phyloP scores from a whole-genome alignment of 2,329 filamentous ascomycete species.

The Colletotrichum coccodes region DNA sequence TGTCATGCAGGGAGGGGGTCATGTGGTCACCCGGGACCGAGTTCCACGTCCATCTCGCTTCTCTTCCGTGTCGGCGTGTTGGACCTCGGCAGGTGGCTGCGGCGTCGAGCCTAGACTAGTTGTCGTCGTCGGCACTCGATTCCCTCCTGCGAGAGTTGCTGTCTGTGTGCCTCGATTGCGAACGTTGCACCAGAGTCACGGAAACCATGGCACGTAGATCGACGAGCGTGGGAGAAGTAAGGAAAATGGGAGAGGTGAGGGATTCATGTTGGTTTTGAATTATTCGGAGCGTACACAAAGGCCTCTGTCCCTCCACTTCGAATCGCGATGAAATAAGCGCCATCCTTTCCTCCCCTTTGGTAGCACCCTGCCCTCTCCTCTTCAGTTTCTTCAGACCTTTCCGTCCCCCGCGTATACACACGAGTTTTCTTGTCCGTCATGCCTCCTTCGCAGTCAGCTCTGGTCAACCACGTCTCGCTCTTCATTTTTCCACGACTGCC shows the following conservation, averaged over 20 bases:
- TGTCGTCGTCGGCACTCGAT: neutral
- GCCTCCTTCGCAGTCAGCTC: neutral
- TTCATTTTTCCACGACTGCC: neutral
- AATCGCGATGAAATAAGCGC: too few species aligned
- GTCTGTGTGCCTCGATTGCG: too few species aligned
- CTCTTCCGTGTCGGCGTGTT: neutral
- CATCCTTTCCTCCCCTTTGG: too few species aligned
- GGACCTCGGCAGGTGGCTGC: neutral
- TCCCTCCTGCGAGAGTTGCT: too few species aligned
- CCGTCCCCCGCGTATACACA: neutral
- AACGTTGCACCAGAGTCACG: neutral
- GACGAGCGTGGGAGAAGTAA: too few species aligned
- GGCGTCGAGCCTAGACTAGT: neutral
- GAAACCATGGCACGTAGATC: too few species aligned
- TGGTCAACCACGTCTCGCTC: neutral
- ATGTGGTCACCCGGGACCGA: neutral
- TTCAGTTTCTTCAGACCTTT: too few species aligned
- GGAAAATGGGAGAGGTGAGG: too few species aligned
- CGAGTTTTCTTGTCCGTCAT: neutral
- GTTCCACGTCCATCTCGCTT: neutral
- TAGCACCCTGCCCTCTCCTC: neutral
- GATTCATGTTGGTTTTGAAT: neutral
- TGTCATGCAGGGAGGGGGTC: neutral
- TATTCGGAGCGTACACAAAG: neutral
- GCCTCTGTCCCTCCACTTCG: neutral